Evolutionary conservation across 371 early-diverging fungal species (phyloP), one percentile per base, ranked within the genome.

Genomic region (Mortierella polycephala): DNA sequence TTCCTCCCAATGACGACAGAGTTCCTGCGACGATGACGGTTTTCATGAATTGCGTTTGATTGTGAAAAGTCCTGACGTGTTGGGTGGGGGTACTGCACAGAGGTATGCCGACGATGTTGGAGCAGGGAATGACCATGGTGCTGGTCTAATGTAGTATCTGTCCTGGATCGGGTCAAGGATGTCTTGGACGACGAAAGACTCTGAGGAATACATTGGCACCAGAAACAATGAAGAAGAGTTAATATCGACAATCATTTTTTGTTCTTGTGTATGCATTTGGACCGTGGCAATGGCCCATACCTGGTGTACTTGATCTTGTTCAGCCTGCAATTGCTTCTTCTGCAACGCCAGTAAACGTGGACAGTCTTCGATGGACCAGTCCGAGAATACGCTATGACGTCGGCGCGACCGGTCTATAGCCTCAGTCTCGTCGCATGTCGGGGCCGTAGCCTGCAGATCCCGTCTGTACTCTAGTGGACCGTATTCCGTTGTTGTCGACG

Each of bases 341-440:
- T 71, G 71, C 14, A 53, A 53, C 54, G 67, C 55, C 21, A 64
- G 13, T 40, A 63, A 57, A 5, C 60, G 71, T 3, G 70, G 63
- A 55, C 67, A 70, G 39, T 67, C 64, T 13, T 75, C 71, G 11
- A 67, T 55, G 1, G 70, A 66, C 59, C 61, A 75, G 52, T 66
- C 71, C 40, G 76, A 71, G 14, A 75, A 67, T 18, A 59, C 64
- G 44, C 67, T 75, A 30, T 71, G 67, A 6, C 67, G 71, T 23
- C 67, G 52, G 30, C 67, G 64, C 57, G 18, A 45, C 18, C 18
- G 16, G 2, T 18, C 49, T 13, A 44, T 40, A 4, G 53, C 8
- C 39, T 13, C 18, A 40, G 18, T 30, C 12, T 52, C 56, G 1
- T 40, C 59, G n/a, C 7, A 41, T 0, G 50, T 44, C 11, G 13